Conservation (phyloP, 2,329 filamentous ascomycete species). For the Fusarium subglutinans region DNA sequence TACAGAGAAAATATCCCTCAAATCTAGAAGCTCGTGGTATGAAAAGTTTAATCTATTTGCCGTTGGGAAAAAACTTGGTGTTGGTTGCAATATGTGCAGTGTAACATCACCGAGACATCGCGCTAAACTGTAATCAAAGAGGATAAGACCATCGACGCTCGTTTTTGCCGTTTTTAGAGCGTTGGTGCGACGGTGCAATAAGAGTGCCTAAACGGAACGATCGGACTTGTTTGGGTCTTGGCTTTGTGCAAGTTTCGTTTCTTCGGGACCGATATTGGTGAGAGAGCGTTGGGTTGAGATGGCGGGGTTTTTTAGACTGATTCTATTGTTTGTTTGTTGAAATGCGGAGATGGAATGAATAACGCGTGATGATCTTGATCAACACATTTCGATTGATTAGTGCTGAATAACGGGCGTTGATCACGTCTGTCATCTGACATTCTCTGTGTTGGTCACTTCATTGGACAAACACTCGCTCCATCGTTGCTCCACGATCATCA, state of each 20-base stretch:
- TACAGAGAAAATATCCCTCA: constrained; percentile 13
- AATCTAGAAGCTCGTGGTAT: not conserved
- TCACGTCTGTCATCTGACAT: not conserved
- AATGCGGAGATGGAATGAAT: not conserved
- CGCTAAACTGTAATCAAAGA: not conserved
- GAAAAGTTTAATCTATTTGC: not conserved
- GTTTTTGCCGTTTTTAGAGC: not conserved
- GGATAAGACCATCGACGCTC: not conserved
- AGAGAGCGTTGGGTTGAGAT: not conserved
- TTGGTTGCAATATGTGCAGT: not conserved
- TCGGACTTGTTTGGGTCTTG: not conserved
- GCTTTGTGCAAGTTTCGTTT: not conserved
- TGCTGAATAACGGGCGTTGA: not conserved
- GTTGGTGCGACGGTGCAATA: constrained; percentile 1
- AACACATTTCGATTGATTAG: not conserved
- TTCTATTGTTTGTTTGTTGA: not conserved
- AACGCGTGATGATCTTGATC: not conserved
- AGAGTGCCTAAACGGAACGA: constrained; percentile 2
- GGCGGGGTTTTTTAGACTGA: not conserved
- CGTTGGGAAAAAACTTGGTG: not conserved
- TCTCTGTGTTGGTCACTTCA: not conserved
- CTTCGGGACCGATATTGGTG: not conserved
- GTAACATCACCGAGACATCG: not conserved
- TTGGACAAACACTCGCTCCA: not conserved
- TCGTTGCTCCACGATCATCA: not conserved